phyloP scores from a whole-genome alignment of 2,329 filamentous ascomycete species.

The Paecilomyces niveus region DNA sequence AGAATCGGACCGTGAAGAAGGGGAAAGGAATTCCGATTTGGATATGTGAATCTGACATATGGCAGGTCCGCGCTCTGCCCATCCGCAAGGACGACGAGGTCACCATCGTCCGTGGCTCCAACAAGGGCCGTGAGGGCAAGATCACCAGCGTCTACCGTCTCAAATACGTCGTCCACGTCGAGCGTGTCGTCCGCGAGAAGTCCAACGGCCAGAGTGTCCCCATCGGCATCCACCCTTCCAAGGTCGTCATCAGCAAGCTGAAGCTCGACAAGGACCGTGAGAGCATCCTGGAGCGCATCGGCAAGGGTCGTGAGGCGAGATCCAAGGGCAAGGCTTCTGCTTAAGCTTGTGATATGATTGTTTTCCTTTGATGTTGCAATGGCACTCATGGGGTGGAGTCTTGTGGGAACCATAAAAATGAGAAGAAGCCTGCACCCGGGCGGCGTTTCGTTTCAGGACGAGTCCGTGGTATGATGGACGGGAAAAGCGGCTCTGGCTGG shows the following conservation, averaged over 20 bases:
- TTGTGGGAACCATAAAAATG: conserved; percentile 43
- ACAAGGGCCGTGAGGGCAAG: conserved; percentile 99
- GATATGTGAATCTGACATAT: conserved; percentile 11
- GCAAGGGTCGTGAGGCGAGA: conserved; percentile 39
- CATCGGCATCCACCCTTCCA: conserved; percentile 89
- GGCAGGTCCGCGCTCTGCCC: conserved; percentile 41
- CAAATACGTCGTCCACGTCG: conserved; percentile 95
- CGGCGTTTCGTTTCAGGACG: not conserved
- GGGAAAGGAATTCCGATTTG: conserved; percentile 6
- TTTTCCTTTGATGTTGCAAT: conserved; percentile 65
- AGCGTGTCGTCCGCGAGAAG: conserved; percentile 96
- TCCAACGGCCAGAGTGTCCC: conserved; percentile 92
- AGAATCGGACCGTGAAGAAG: not conserved
- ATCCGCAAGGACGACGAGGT: conserved; percentile 98
- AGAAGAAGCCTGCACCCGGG: conserved; percentile 61
- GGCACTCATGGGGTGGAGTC: conserved; percentile 21
- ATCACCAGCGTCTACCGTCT: conserved; percentile 95
- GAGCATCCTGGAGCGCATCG: conserved; percentile 40
- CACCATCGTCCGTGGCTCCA: conserved; percentile 79
- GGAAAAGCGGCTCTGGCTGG: not conserved
- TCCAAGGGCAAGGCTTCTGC: conserved; percentile 42
- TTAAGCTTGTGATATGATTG: conserved; percentile 53
- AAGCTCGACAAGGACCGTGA: conserved; percentile 64
- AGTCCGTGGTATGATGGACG: not conserved
- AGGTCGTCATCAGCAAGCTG: conserved; percentile 97